Evolutionary conservation across 2,329 filamentous ascomycete species (phyloP).

Genomic region (Nannizziopsis arthrosporioides): DNA sequence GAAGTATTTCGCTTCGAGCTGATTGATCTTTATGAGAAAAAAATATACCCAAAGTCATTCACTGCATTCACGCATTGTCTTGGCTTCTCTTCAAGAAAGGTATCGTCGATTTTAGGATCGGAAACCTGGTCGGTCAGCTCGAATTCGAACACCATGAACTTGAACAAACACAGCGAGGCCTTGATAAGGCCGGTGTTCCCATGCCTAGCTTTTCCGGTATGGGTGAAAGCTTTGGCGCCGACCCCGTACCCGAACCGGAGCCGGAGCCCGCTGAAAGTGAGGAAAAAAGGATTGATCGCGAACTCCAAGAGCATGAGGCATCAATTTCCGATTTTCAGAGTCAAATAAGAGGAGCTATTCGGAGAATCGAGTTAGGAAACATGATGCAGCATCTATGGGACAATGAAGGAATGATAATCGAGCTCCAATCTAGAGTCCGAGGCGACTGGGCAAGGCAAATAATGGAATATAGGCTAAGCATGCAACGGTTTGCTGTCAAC

Average conservation of each 20-base stretch:
- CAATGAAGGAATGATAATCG: constrained; percentile 61
- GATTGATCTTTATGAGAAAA: constrained; percentile 97
- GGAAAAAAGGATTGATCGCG: constrained; percentile 73
- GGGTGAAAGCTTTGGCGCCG: constrained; percentile 86
- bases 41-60: constrained; percentile 99
- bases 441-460: constrained; percentile 82
- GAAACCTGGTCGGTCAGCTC: constrained; percentile 88
- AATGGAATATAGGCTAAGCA: constrained; percentile 66
- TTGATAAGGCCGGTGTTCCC: constrained; percentile 85
- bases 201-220: constrained; percentile 99
- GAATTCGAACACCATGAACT: constrained; percentile 97
- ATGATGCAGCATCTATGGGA: constrained; percentile 88
- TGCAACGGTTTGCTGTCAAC: constrained; percentile 66
- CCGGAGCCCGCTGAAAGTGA: constrained; percentile 67
- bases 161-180: constrained; percentile 89
- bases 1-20: constrained; percentile 95
- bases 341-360: constrained; percentile 68
- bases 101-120: constrained; percentile 89
- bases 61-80: constrained; percentile 93
- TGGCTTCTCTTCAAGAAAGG: constrained; percentile 96
- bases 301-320: constrained; percentile 64
- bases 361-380: constrained; percentile 63
- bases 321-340: constrained; percentile 70
- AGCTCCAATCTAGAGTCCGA: constrained; percentile 75
- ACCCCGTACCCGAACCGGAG: constrained; percentile 63